A percentile compares a stretch with the other conserved stretches of the same genome.
phyloP scores from a whole-genome alignment of 169 alveolate genomes.

The Cryptosporidium sp. region DNA sequence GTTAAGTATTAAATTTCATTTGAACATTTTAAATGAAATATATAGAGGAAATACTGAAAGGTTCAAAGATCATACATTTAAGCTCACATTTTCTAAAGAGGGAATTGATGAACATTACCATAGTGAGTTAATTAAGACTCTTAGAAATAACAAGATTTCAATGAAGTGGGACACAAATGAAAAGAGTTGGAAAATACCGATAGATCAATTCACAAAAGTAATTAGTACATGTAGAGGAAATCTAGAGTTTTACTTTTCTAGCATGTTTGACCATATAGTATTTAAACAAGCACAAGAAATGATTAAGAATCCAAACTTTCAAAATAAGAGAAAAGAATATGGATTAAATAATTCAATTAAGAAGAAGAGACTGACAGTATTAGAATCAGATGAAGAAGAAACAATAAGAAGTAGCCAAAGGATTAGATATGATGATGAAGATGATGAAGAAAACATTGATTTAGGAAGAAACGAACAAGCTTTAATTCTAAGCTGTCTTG shows the following conservation, averaged over 20 bases:
- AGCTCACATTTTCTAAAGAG: conserved; percentile 18
- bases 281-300: not conserved
- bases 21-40: not conserved
- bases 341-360: not conserved
- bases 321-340: not conserved
- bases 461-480: conserved; percentile 8
- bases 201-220: conserved; percentile 11
- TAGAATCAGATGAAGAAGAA: not conserved
- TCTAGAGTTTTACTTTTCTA: conserved; percentile 37
- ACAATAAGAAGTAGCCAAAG: not conserved
- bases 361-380: not conserved
- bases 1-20: conserved; percentile 17
- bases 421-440: not conserved
- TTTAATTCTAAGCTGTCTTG: conserved; percentile 43
- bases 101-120: conserved; percentile 1
- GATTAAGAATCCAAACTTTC: not conserved
- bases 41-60: not conserved
- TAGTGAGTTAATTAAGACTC: conserved; percentile 15
- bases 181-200: conserved; percentile 34
- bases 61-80: not conserved
- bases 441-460: not conserved
- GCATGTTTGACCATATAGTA: conserved; percentile 1
- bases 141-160: conserved; percentile 23
- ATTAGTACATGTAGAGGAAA: conserved; percentile 21
- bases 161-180: conserved; percentile 40